These are phyloP conservation scores for Chiua virens DNA, from an alignment of 768 basidiomycete genomes.

Conservation along the genomic window DNA sequence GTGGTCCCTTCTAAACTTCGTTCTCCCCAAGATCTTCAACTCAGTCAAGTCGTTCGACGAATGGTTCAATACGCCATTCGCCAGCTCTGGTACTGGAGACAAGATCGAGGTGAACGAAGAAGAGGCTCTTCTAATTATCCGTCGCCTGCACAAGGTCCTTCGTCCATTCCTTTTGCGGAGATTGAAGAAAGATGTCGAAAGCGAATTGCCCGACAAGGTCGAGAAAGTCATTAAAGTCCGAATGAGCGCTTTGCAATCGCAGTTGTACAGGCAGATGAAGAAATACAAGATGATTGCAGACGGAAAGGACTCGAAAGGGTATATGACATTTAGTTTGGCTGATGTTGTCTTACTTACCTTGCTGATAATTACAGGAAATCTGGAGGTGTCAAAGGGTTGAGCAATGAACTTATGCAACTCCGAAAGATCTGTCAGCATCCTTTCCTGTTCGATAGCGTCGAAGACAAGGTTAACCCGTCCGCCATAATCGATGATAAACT, in stretches of 20 bases:
- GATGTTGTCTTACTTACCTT: slow-evolving; percentile 3
- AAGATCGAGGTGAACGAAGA: slow-evolving; percentile 99
- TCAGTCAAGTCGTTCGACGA: slow-evolving; percentile 99
- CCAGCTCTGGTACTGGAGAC: slow-evolving; percentile 95
- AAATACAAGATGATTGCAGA: slow-evolving; percentile 96
- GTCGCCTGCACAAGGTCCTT: slow-evolving; percentile 93
- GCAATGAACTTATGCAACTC: slow-evolving; percentile 96
- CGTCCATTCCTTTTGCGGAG: slow-evolving; percentile 91
- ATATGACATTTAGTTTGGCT: slow-evolving; percentile 18
- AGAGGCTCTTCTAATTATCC: slow-evolving; percentile 96
- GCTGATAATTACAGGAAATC: slow-evolving; percentile 47
- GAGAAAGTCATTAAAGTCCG: slow-evolving; percentile 97
- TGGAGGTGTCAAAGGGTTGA: slow-evolving; percentile 82
- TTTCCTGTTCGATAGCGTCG: slow-evolving; percentile 93
- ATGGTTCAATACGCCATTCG: slow-evolving; percentile 99
- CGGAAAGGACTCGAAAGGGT: slow-evolving; percentile 77
- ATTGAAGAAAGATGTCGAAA: slow-evolving; percentile 96
- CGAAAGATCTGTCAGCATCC: slow-evolving; percentile 99
- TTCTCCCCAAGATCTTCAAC: slow-evolving; percentile 94
- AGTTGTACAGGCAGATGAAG: slow-evolving; percentile 97
- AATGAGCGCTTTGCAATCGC: slow-evolving; percentile 90
- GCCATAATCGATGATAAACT: slow-evolving; percentile 83
- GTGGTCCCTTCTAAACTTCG: slow-evolving; percentile 95
- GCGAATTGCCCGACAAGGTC: slow-evolving; percentile 93
- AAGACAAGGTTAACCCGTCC: slow-evolving; percentile 87